Conservation (phyloP, 305 asterid species). For the Fraxinus sp. region DNA sequence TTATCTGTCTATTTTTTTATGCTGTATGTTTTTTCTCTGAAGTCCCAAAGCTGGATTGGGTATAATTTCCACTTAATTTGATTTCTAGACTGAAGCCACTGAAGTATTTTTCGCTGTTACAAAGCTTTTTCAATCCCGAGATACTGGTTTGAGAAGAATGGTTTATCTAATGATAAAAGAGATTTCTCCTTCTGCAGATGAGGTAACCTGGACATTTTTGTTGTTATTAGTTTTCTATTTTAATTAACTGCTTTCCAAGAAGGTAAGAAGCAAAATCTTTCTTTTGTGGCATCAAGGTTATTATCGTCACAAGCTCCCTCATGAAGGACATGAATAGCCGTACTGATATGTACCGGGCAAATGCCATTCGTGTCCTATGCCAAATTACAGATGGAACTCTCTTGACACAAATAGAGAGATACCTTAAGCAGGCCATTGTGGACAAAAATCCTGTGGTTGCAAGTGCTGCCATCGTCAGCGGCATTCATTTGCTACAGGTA, state of each 20-base stretch:
- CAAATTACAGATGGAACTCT: slow-evolving; percentile 89
- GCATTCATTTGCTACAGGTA: slow-evolving; percentile 93
- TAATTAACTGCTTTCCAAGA: slow-evolving; percentile 16
- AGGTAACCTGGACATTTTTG: slow-evolving; percentile 43
- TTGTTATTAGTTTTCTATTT: slow-evolving; percentile 13
- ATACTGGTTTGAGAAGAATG: slow-evolving; percentile 91
- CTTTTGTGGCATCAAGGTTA: slow-evolving; percentile 55
- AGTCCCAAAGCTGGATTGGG: not conserved
- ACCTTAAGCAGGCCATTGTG: slow-evolving; percentile 93
- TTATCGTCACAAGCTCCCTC: slow-evolving; percentile 92
- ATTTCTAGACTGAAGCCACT: slow-evolving; percentile 73
- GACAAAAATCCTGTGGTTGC: slow-evolving; percentile 95
- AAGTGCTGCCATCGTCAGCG: slow-evolving; percentile 93
- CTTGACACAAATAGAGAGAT: slow-evolving; percentile 88
- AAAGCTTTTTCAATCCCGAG: slow-evolving; percentile 87
- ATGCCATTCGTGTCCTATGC: slow-evolving; percentile 92
- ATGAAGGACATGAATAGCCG: slow-evolving; percentile 98
- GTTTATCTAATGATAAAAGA: slow-evolving; percentile 91
- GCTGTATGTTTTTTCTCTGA: not conserved
- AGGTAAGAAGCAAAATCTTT: slow-evolving; percentile 29
- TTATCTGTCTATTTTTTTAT: not conserved
- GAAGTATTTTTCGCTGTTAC: slow-evolving; percentile 92
- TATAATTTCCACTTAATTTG: slow-evolving; percentile 1
- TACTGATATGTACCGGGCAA: slow-evolving; percentile 93
- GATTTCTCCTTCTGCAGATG: slow-evolving; percentile 86